These are phyloP conservation scores for Leptodontidium sp. DNA, from an alignment of 2,329 filamentous ascomycete genomes.

Conservation along the genomic window DNA sequence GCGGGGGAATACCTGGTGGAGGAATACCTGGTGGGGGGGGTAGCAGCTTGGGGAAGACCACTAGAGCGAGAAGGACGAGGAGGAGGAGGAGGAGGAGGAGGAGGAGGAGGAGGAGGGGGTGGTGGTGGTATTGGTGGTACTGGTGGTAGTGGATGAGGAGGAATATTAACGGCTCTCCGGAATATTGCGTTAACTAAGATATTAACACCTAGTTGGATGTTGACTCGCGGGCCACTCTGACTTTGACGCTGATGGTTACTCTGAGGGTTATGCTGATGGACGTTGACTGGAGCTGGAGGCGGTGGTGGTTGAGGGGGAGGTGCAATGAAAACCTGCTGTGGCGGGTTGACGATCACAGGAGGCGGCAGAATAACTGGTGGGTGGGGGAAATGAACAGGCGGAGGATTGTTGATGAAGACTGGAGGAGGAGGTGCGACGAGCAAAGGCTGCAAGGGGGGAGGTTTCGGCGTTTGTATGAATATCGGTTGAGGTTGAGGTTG, in stretches of 20 bases:
- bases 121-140: not conserved
- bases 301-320: not conserved
- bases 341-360: not conserved
- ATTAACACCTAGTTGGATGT: not conserved
- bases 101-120: not conserved
- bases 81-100: not conserved
- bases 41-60: not conserved
- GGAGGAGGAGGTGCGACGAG: not conserved
- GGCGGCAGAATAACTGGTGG: not conserved
- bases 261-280: not conserved
- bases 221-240: not conserved
- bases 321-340: not conserved
- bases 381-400: not conserved
- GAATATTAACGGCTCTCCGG: not conserved
- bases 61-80: not conserved
- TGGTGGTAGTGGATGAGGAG: not conserved
- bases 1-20: not conserved
- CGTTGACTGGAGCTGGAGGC: not conserved
- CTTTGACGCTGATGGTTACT: too few relatives aligned
- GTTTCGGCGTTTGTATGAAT: not conserved
- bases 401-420: not conserved
- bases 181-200: not conserved
- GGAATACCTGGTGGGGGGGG: not conserved
- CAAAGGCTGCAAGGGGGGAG: not conserved
- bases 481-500: constrained; percentile 5